phyloP scores from a whole-genome alignment of 495 filamentous ascomycete species.

The Hyaloscypha finlandica region DNA sequence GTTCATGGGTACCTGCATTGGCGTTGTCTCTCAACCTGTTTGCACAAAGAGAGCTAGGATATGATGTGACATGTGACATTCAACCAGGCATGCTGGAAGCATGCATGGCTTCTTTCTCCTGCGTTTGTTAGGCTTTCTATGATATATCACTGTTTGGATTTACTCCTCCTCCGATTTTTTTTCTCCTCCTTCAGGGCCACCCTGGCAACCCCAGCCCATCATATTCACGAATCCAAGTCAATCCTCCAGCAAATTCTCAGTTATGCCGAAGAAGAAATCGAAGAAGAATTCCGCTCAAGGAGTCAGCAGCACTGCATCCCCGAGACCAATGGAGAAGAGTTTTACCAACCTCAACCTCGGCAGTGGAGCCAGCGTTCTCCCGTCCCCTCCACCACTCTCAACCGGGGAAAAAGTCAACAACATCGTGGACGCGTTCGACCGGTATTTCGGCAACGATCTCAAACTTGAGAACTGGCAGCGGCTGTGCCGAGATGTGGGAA shows the following conservation, averaged over 20 bases:
- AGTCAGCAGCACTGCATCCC: too few relatives aligned
- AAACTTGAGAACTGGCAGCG: conserved; percentile 28
- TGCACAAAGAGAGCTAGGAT: not conserved
- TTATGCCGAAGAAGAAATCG: not conserved
- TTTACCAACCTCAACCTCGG: not conserved
- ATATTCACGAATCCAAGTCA: not conserved
- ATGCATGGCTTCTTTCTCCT: not conserved
- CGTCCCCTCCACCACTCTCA: not conserved
- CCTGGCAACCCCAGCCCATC: not conserved
- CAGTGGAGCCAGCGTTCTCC: not conserved
- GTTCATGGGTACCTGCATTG: not conserved
- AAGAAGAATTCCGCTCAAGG: not conserved
- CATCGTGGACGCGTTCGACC: conserved; percentile 19
- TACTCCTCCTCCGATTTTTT: not conserved
- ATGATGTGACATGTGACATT: not conserved
- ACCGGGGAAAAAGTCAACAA: conserved; percentile 6
- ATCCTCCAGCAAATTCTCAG: not conserved
- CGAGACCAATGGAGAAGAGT: not conserved
- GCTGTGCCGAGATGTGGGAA: conserved; percentile 21
- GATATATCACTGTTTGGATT: not conserved
- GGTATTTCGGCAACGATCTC: conserved; percentile 20
- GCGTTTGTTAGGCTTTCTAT: not conserved
- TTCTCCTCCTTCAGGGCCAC: not conserved
- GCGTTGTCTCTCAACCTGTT: not conserved
- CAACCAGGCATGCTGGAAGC: not conserved